phyloP scores from a whole-genome alignment of 1,284 basidiomycete species.

The Cerioporus squamosus region DNA sequence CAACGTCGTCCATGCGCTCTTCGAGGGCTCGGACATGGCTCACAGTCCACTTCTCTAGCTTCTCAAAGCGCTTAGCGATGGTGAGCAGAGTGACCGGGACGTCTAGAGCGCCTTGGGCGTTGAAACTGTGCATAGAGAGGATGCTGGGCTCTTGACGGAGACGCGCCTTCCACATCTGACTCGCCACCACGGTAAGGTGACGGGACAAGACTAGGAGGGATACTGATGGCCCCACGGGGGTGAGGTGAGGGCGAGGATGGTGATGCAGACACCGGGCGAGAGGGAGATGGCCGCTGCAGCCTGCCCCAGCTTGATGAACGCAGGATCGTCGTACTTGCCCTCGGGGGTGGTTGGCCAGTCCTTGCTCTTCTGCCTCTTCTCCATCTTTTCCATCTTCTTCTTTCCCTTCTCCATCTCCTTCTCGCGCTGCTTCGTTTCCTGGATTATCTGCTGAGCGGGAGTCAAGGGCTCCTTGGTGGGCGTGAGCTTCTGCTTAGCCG shows the following conservation, averaged over 20 bases:
- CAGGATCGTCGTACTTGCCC: conserved; percentile 57
- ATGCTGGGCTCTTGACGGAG: conserved; percentile 63
- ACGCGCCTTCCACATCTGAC: conserved; percentile 41
- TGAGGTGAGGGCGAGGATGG: conserved; percentile 62
- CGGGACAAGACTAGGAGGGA: conserved; percentile 62
- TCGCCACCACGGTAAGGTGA: conserved; percentile 56
- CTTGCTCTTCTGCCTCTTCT: conserved; percentile 34
- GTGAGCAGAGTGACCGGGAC: conserved; percentile 70
- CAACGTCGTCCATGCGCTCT: conserved; percentile 83
- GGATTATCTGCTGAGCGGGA: conserved; percentile 80
- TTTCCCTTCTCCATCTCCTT: conserved; percentile 54
- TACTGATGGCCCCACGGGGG: conserved; percentile 46
- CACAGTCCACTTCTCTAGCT: conserved; percentile 83
- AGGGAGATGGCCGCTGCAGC: conserved; percentile 32
- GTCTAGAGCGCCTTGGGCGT: conserved; percentile 68
- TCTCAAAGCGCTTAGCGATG: conserved; percentile 77
- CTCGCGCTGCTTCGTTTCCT: conserved; percentile 69
- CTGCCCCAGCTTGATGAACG: conserved; percentile 57
- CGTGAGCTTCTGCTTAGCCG: conserved; percentile 73
- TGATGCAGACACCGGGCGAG: conserved; percentile 49
- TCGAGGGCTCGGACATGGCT: conserved; percentile 81
- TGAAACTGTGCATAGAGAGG: conserved; percentile 79
- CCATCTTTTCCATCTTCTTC: conserved; percentile 46
- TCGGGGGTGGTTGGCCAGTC: conserved; percentile 59
- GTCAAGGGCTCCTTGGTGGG: conserved; percentile 78